Evolutionary conservation across 2,329 filamentous ascomycete species (phyloP).

Genomic region (Cadophora sp.): DNA sequence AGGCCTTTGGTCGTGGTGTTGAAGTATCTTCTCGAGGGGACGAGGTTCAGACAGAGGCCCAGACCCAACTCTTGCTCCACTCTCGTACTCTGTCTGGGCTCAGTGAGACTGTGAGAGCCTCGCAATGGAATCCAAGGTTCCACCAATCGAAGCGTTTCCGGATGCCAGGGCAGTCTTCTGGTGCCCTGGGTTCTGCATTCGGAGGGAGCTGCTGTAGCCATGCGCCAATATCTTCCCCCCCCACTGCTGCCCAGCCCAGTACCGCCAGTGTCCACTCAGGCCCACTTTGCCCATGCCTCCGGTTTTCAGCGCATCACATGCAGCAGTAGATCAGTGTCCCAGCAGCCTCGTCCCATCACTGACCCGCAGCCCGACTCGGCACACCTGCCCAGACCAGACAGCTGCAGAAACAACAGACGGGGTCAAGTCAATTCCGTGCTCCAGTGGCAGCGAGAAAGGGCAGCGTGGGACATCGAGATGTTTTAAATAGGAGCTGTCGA

Average conservation of each 20-base stretch:
- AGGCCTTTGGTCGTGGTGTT: background rate
- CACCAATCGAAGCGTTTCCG: constrained; percentile 4
- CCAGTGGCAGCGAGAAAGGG: background rate
- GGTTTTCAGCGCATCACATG: constrained; percentile 15
- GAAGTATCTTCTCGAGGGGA: background rate
- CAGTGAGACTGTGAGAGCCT: background rate
- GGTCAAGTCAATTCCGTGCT: background rate
- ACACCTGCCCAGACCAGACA: constrained; percentile 12
- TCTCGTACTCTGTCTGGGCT: background rate
- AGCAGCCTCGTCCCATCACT: background rate
- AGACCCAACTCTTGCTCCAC: background rate
- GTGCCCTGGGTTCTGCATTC: background rate
- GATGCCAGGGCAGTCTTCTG: background rate
- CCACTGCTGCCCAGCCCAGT: constrained; percentile 1
- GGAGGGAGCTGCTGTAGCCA: background rate
- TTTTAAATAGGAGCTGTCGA: constrained; percentile 18
- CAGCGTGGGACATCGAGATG: constrained; percentile 12
- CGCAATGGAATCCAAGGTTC: constrained; percentile 4
- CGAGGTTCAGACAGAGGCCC: constrained; percentile 6
- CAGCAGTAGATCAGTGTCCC: constrained; percentile 14
- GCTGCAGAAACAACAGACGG: constrained; percentile 1
- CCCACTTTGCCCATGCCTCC: background rate
- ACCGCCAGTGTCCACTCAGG: background rate
- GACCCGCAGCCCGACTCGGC: constrained; percentile 7
- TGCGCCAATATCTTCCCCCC: background rate